These are phyloP conservation scores for Pseudopithomyces maydicus DNA, from an alignment of 2,329 filamentous ascomycete genomes.

Conservation along the genomic window DNA sequence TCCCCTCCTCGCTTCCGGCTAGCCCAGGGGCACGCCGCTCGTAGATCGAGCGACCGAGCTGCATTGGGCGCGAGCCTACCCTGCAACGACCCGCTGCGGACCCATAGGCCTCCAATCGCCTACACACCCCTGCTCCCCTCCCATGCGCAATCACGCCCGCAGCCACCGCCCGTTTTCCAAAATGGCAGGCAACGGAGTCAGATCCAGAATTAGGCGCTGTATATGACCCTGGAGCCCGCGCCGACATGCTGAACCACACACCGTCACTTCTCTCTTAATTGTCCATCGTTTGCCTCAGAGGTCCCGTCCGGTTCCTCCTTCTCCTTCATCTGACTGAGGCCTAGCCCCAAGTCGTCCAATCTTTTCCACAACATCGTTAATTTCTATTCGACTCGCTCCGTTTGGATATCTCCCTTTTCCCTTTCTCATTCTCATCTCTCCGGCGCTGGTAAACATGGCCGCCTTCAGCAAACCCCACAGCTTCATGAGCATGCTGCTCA, in stretches of 20 bases:
- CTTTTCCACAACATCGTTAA: conserved; percentile 29
- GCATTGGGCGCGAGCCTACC: conserved; percentile 27
- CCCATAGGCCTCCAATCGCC: conserved; percentile 24
- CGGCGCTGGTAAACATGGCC: conserved; percentile 29
- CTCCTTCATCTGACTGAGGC: conserved; percentile 36
- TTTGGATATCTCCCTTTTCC: conserved; percentile 11
- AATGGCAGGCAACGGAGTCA: conserved; percentile 13
- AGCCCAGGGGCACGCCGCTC: conserved; percentile 33
- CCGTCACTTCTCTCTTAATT: conserved; percentile 36
- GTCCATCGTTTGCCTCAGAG: conserved; percentile 34
- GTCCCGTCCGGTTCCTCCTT: conserved; percentile 20
- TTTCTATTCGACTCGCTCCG: conserved; percentile 13
- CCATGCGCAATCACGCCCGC: conserved; percentile 23
- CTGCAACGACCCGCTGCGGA: conserved; percentile 17
- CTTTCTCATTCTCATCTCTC: conserved; percentile 6
- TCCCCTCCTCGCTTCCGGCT: conserved; percentile 15
- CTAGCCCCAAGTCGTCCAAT: conserved; percentile 39
- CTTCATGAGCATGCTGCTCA: conserved; percentile 40
- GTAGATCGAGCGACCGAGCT: conserved; percentile 24
- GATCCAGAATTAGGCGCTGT: conserved; percentile 25
- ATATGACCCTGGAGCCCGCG: conserved; percentile 36
- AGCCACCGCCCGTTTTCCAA: conserved; percentile 30
- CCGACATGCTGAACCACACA: conserved; percentile 28
- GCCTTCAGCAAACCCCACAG: conserved; percentile 41
- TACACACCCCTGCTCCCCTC: conserved; percentile 10